Base-by-base conservation (phyloP, 1,284 basidiomycete genomes). In the Sporisorium scitamineum region DNA sequence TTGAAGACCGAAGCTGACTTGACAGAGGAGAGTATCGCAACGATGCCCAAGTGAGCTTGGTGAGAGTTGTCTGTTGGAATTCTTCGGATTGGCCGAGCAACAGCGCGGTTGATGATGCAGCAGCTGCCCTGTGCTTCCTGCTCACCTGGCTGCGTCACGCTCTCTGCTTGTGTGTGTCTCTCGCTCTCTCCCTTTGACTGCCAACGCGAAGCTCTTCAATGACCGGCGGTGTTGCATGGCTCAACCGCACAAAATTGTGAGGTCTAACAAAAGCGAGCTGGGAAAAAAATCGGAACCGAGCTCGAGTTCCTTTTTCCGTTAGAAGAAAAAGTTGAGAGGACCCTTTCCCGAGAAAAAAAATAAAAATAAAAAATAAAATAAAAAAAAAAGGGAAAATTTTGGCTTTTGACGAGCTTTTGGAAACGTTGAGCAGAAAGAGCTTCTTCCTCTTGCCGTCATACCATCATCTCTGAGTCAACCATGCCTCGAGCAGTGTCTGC, bases 401-500 rank as follows among this genome's bases (percentile, higher is more conserved):
- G 61, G 42, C 13, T 27, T n/a, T 31, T 20, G 54, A 53, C 16
- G 26, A 48, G n/a, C n/a, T 13, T 39, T 20, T 16, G 42, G 55
- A 54, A 27, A 16, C 31, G 11, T 10, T 34, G 8, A 34, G 8
- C 34, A 34, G 37, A 39, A n/a, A n/a, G 8, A 39, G 41, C 24
- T 24, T 11, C 14, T 7, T 24, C 14, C 45, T 47, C 56, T 52
- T 24, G 9, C 27, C 47, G 18, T 50, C 22, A 18, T 18, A 54
- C 61, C 65, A 61, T 54, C 65, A 64, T 39, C 37, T 10, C 34
- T 14, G 18, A 27, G 16, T n/a, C n/a, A 61, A 74, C 18, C 47
- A 97, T 98, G 96, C 95, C 95, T 78, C 91, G 94, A 84, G 96
- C 94, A 67, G 95, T 93, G 0, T 91, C 92, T 11, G 90, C 93